Evolutionary conservation across 1,139 yeast genomes (phyloP).

Genomic region (Candida sp.): DNA sequence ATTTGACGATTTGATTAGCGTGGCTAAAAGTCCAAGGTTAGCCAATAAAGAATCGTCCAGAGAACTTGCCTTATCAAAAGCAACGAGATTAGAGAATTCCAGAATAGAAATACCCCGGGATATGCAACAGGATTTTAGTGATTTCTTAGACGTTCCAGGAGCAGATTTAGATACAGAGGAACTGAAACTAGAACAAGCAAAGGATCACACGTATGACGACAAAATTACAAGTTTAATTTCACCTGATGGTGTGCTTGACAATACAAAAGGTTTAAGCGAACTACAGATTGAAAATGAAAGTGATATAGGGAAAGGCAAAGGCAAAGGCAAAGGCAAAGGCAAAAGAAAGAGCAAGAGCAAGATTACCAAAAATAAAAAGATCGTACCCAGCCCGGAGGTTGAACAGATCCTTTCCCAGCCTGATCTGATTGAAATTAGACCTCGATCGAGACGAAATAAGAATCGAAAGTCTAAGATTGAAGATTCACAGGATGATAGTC

Average conservation of each 20-base stretch:
- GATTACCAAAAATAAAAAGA: background rate
- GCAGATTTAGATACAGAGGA: background rate
- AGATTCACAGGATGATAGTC: background rate
- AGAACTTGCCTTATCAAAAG: constrained; percentile 1
- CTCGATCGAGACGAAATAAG: background rate
- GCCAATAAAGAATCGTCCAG: background rate
- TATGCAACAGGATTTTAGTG: background rate
- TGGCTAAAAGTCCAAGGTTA: constrained; percentile 5
- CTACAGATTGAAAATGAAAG: background rate
- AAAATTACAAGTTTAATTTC: too few relatives aligned
- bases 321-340: background rate
- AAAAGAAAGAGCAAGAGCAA: background rate
- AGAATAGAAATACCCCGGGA: background rate
- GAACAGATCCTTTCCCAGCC: background rate
- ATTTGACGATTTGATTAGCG: constrained; percentile 17
- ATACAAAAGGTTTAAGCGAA: background rate
- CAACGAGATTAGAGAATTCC: background rate
- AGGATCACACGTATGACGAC: background rate
- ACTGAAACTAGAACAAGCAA: background rate
- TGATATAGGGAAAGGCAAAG: background rate
- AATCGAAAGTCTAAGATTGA: background rate
- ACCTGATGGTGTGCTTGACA: background rate
- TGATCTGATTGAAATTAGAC: background rate
- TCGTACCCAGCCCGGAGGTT: background rate
- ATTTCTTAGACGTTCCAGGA: background rate